Conservation (phyloP, 768 basidiomycete genomes). For the Pilatotrama ljubarskyi region DNA sequence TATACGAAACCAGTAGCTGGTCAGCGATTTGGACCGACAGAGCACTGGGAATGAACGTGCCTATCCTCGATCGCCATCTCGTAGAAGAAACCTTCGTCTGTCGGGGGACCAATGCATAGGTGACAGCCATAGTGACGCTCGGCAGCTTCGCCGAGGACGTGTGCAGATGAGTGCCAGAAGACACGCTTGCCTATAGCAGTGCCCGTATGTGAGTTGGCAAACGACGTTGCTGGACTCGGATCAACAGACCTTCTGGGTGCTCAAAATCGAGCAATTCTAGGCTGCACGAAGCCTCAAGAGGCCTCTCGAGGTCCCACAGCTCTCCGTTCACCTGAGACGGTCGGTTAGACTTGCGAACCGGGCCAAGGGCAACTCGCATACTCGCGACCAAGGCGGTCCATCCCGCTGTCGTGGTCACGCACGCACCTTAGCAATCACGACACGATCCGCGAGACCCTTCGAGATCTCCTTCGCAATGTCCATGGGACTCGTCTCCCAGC, state of each 20-base stretch:
- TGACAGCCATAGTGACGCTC: constrained; percentile 97
- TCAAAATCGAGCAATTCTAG: constrained; percentile 92
- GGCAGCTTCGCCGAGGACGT: constrained; percentile 94
- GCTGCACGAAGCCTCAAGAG: constrained; percentile 81
- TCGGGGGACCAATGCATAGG: constrained; percentile 94
- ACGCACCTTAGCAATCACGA: constrained; percentile 90
- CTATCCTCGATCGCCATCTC: constrained; percentile 92
- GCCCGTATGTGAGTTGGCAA: not conserved
- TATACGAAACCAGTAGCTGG: constrained; percentile 28
- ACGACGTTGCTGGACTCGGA: no score
- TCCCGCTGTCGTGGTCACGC: not conserved
- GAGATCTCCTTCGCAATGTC: constrained; percentile 86
- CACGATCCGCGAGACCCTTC: constrained; percentile 81
- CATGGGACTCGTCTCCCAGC: constrained; percentile 96
- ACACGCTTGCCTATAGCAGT: constrained; percentile 74
- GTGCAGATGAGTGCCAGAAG: constrained; percentile 99
- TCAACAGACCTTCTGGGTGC: constrained; percentile 70
- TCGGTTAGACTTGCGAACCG: constrained; percentile 1
- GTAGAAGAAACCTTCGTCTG: constrained; percentile 98
- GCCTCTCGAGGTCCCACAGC: constrained; percentile 94
- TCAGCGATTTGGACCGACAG: not conserved
- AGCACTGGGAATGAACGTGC: constrained; percentile 29
- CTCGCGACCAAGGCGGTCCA: not conserved
- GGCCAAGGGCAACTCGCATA: no score
- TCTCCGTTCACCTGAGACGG: constrained; percentile 68